Base-by-base conservation (phyloP, 352 stramenopile genomes). In the Globisporangium camurandrum region DNA sequence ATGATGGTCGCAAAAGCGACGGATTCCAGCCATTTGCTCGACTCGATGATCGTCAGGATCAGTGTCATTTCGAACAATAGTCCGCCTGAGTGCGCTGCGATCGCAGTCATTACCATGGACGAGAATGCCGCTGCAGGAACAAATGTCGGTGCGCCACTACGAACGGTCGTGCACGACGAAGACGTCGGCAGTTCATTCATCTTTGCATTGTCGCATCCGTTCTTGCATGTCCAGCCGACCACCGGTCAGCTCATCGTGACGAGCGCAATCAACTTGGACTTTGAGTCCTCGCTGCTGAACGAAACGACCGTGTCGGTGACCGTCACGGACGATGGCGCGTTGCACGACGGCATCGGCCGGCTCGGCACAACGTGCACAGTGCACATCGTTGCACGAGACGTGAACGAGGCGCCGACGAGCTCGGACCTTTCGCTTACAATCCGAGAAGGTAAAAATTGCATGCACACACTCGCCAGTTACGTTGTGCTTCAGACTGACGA, bases 201-300 rank as follows among this genome's bases (percentile, higher is more conserved):
- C 2, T 69, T 69, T 28, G 43, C 49, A 4, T 41, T 72, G 3
- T 46, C 64, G 5, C 60, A 72, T 46, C 51, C 47, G 24, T 72
- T 69, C 28, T 22, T 72, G 12, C 27, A 47, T 12, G 23, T 66
- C 19, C 38, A 57, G n/a, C 49, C 43, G 10, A 47, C 20, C 14
- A 64, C 24, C 28, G 64, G 64, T 12, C 60, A 72, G 51, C 14
- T 72, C 17, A 62, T 59, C 47, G 52, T 72, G 19, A 58, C 46
- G 2, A 33, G 12, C 20, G 37, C 22, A 28, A 22, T n/a, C 0
- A 72, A 72, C 17, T 56, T 72, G 11, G 49, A 54, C 38, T 54
- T 47, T 27, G 49, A 54, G 19, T 24, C 38, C 16, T 3, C 16
- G 31, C 22, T 26, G 8, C 16, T 50, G 5, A 57, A 46, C 8